These are phyloP conservation scores for Prunus salicina DNA, from an alignment of 306 rosid genomes.

Conservation along the genomic window DNA sequence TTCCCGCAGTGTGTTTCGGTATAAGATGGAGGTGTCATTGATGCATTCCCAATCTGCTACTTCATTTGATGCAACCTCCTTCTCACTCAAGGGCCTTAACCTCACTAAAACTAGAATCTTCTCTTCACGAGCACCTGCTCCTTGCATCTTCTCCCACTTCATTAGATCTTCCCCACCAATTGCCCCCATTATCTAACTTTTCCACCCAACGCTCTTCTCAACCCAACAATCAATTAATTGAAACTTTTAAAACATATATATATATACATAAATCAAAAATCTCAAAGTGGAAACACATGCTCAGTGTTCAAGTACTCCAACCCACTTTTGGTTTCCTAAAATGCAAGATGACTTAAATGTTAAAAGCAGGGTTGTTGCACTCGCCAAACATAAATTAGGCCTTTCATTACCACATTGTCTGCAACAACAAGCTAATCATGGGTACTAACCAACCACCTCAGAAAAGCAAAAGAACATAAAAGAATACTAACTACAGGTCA, in stretches of 20 bases:
- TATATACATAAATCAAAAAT: constrained; percentile 16
- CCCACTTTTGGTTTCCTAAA: constrained; percentile 34
- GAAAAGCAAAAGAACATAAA: constrained; percentile 7
- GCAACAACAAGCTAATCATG: constrained; percentile 40
- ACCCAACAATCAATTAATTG: constrained; percentile 32
- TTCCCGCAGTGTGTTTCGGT: constrained; percentile 88
- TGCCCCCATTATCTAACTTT: constrained; percentile 71
- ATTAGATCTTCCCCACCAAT: constrained; percentile 71
- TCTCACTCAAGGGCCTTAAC: constrained; percentile 85
- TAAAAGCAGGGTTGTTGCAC: constrained; percentile 35
- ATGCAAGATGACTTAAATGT: constrained; percentile 35
- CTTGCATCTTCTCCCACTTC: constrained; percentile 92
- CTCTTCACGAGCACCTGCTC: constrained; percentile 66
- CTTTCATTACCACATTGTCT: constrained; percentile 31
- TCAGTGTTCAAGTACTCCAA: constrained; percentile 12
- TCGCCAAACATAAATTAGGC: constrained; percentile 26
- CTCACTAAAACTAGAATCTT: constrained; percentile 90
- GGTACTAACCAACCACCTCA: constrained; percentile 38
- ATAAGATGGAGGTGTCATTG: constrained; percentile 81
- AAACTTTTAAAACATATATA: constrained; percentile 8
- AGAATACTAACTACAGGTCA: constrained; percentile 21
- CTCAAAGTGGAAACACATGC: constrained; percentile 29
- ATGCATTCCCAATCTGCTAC: constrained; percentile 98
- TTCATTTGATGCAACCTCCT: constrained; percentile 66
- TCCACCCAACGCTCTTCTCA: constrained; percentile 19